Base-by-base conservation (phyloP, 768 basidiomycete genomes). In the Gloeostereum incarnatum region DNA sequence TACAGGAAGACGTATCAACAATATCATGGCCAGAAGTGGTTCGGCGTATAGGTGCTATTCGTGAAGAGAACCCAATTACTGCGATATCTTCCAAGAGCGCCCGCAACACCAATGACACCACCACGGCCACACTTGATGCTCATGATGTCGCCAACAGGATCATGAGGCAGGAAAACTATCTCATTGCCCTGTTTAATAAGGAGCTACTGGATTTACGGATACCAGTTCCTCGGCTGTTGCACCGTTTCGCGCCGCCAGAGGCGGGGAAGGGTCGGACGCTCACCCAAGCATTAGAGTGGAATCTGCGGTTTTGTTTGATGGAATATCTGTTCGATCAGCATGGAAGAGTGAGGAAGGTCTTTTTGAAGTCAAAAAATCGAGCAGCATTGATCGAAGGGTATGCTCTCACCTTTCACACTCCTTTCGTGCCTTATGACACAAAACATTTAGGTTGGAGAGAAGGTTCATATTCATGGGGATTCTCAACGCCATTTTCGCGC, bases 61-160 rank as follows among this genome's bases (percentile, higher is more conserved):
- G 93, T 16, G 85, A 96, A 54, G 80, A 90, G 38, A 98, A 98
- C 54, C 92, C 93, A 2, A 68, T 91, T 18, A 94, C 93, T 0
- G 90, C 89, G 2, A 66, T 91, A 4, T 86, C 87, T 0, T 84
- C 81, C 3, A 67, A 71, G 5, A 47, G 63, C 42, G 57, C 66
- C 3, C 62, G 66, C 35, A 64, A 58, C 35, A 62, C 66, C 1
- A 74, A 77, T 46, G 73, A 81, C 45, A 73, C 81, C 3, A 70
- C 80, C 7, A 81, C 77, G 1, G 87, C 90, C 33, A 88, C 88
- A 54, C 75, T 99, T 5, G 96, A 99, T 49, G 96, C 94, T 2
- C 96, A 99, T 54, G 94, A 98, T 59, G 79, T 98, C 38, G 94
- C 94, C 3, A 98, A 97, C 55, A 83, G 96, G 36, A 97, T 99